A percentile compares a stretch with the other conserved stretches of the same genome.
phyloP scores from a whole-genome alignment of 2,329 filamentous ascomycete species.

The Mariannaea elegans region DNA sequence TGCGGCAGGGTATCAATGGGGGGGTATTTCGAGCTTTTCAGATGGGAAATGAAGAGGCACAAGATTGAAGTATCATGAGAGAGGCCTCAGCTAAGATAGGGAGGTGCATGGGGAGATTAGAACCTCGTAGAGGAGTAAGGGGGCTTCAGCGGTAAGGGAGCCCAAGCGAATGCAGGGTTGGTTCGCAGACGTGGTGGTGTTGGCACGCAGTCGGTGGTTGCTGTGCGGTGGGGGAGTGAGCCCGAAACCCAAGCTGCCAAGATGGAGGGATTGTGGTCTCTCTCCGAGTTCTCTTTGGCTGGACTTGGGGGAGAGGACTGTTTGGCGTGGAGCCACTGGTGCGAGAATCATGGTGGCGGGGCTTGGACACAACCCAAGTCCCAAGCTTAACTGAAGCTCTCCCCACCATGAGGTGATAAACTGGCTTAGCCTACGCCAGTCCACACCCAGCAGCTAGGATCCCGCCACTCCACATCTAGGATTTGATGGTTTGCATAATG shows the following conservation, averaged over 20 bases:
- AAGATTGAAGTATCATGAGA: background rate
- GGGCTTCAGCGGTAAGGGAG: background rate
- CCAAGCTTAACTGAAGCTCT: slow-evolving; percentile 20
- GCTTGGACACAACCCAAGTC: slow-evolving; percentile 5
- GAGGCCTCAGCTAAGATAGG: background rate
- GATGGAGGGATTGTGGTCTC: background rate
- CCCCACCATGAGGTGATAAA: slow-evolving; percentile 6
- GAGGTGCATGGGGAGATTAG: no score
- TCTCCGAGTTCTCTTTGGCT: background rate
- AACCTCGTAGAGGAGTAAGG: no score
- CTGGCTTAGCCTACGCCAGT: slow-evolving; percentile 2
- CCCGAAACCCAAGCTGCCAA: background rate
- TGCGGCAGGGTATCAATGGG: background rate
- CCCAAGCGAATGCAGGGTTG: background rate
- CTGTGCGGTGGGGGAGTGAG: background rate
- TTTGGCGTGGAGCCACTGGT: background rate
- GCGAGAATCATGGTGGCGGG: background rate
- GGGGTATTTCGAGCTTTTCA: no score
- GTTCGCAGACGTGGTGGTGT: background rate
- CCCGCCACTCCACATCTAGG: background rate
- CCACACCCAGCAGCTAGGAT: background rate
- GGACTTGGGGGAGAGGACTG: background rate
- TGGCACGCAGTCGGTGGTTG: background rate
- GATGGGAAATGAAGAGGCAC: no score
- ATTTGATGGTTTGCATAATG: background rate